A percentile compares a stretch with the other conserved stretches of the same genome.
Conservation (phyloP, 768 basidiomycete genomes). For the Tulasnella sp. region DNA sequence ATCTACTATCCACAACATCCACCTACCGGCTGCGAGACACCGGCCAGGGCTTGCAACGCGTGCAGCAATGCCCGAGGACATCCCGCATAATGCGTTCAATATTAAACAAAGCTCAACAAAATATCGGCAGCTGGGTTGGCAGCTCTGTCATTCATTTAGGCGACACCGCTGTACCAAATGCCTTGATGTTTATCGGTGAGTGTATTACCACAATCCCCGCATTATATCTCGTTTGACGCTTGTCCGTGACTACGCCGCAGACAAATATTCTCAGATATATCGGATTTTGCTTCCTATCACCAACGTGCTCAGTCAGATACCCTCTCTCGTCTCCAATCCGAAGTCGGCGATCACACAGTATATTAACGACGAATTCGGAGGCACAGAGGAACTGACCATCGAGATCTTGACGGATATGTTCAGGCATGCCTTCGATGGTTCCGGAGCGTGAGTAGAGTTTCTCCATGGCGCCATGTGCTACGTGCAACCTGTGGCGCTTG, state of each 20-base stretch:
- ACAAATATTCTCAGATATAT: slow-evolving; percentile 88
- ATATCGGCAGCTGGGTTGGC: slow-evolving; percentile 74
- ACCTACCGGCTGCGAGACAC: slow-evolving; percentile 76
- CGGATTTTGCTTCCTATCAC: slow-evolving; percentile 80
- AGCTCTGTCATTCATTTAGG: slow-evolving; percentile 67
- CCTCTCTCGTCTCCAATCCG: slow-evolving; percentile 50
- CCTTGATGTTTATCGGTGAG: slow-evolving; percentile 69
- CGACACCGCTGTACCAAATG: slow-evolving; percentile 74
- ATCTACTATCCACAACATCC: slow-evolving; percentile 61
- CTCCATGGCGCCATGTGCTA: neutral
- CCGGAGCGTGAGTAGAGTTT: slow-evolving; percentile 40
- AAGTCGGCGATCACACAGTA: slow-evolving; percentile 48
- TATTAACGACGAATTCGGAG: slow-evolving; percentile 74
- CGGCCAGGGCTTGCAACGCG: slow-evolving; percentile 82
- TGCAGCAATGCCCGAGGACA: slow-evolving; percentile 76
- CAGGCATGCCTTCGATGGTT: slow-evolving; percentile 74
- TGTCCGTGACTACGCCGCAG: slow-evolving; percentile 22
- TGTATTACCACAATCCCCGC: neutral
- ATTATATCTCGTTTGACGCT: neutral
- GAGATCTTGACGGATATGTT: slow-evolving; percentile 79
- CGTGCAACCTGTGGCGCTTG: neutral
- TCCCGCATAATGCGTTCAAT: slow-evolving; percentile 85
- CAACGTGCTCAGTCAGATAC: slow-evolving; percentile 65
- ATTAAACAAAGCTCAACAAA: slow-evolving; percentile 68
- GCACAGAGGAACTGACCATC: slow-evolving; percentile 48